These are phyloP conservation scores for Monosporascus cannonballus DNA, from an alignment of 2,329 filamentous ascomycete genomes.

Conservation along the genomic window DNA sequence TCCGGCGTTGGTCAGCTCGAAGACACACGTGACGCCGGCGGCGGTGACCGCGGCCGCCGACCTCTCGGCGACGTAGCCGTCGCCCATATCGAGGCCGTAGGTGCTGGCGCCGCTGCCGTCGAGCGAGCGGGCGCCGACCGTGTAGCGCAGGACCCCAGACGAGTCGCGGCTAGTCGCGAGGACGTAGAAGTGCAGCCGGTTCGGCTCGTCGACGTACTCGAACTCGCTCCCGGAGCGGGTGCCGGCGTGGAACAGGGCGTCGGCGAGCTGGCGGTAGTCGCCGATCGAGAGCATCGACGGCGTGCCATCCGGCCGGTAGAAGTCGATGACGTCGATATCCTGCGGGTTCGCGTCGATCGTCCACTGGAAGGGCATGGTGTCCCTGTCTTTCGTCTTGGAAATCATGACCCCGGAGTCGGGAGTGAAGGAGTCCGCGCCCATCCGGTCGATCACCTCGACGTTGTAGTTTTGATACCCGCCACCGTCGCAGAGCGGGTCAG, in stretches of 20 bases:
- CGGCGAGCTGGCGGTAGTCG: slow-evolving; percentile 47
- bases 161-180: slow-evolving; percentile 35
- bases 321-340: slow-evolving; percentile 45
- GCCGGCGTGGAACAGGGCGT: slow-evolving; percentile 49
- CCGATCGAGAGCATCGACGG: slow-evolving; percentile 41
- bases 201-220: slow-evolving; percentile 41
- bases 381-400: slow-evolving; percentile 43
- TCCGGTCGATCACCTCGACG: slow-evolving; percentile 46
- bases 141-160: slow-evolving; percentile 40
- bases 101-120: slow-evolving; percentile 28
- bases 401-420: slow-evolving; percentile 48
- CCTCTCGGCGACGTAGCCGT: slow-evolving; percentile 25
- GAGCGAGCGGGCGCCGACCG: slow-evolving; percentile 39
- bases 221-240: slow-evolving; percentile 44
- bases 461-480: slow-evolving; percentile 45
- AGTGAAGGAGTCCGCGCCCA: slow-evolving; percentile 47
- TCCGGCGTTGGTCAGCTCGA: slow-evolving; percentile 41
- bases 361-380: slow-evolving; percentile 44
- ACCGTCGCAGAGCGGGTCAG: slow-evolving; percentile 44
- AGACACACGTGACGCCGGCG: slow-evolving; percentile 36
- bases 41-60: slow-evolving; percentile 19
- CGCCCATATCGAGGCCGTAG: slow-evolving; percentile 30
- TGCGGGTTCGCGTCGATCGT: slow-evolving; percentile 48
- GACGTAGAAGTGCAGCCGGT: slow-evolving; percentile 45
- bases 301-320: slow-evolving; percentile 41